Percentiles rank a stretch among this genome's conserved stretches.
Evolutionary conservation across 2,329 filamentous ascomycete genomes (phyloP).

Genomic region (Microdochium bolleyi): DNA sequence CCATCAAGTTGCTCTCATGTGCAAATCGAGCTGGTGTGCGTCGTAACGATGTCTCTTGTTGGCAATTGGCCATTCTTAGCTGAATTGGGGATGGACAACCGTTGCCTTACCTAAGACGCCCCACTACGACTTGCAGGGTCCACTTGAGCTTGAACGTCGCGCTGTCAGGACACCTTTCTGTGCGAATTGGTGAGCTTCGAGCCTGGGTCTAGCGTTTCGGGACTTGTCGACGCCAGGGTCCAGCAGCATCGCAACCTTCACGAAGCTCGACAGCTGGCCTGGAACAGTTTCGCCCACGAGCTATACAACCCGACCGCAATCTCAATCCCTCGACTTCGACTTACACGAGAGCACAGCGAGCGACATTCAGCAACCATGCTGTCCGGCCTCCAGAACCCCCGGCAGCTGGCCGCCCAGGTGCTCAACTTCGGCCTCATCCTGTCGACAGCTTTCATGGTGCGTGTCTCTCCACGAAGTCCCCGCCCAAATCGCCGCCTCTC

Average conservation of each 20-base stretch:
- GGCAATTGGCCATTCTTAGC: too few relatives aligned
- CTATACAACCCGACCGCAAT: neutral
- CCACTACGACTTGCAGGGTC: neutral
- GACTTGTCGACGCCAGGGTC: neutral
- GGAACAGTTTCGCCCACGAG: neutral
- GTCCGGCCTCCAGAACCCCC: constrained; percentile 62
- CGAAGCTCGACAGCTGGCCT: neutral
- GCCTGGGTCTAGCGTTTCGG: too few relatives aligned
- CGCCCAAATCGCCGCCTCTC: neutral
- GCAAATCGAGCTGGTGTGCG: too few relatives aligned
- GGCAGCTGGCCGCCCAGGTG: constrained; percentile 72
- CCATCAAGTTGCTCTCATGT: too few relatives aligned
- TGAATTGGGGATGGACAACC: too few relatives aligned
- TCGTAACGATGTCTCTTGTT: too few relatives aligned
- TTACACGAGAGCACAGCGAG: neutral
- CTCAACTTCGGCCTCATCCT: constrained; percentile 89
- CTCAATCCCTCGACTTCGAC: neutral
- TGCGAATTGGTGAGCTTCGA: neutral
- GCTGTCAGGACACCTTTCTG: neutral
- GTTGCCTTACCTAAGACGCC: neutral
- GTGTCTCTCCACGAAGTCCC: constrained; percentile 8
- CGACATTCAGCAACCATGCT: constrained; percentile 44
- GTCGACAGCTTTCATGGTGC: constrained; percentile 82
- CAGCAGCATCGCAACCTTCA: neutral
- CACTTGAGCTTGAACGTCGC: neutral